A percentile compares a stretch with the other conserved stretches of the same genome.
Evolutionary conservation across 2,329 filamentous ascomycete species (phyloP).

Genomic region (Calcarisporium arbuscula): DNA sequence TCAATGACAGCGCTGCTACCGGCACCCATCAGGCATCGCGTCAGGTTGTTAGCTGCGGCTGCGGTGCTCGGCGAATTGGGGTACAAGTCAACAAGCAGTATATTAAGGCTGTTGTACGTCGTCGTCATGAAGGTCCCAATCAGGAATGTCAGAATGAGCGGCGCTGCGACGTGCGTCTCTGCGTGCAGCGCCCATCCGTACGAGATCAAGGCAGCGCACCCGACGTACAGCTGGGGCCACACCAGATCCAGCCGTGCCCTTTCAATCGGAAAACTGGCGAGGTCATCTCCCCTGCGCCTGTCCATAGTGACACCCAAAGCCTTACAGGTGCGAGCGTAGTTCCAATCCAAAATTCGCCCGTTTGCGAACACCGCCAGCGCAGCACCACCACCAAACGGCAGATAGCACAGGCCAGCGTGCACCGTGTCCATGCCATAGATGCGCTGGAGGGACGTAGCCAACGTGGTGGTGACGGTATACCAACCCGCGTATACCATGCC

Average conservation of each 20-base stretch:
- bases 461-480: too few species aligned
- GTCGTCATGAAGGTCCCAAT: constrained; percentile 4
- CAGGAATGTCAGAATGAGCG: constrained; percentile 4
- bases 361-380: constrained; percentile 1
- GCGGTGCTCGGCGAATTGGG: constrained; percentile 2
- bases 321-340: constrained; percentile 1
- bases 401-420: constrained; percentile 3
- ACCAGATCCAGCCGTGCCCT: constrained; percentile 1
- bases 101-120: constrained; percentile 7
- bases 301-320: constrained; percentile 2
- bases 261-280: constrained; percentile 2
- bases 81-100: constrained; percentile 5
- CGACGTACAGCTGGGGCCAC: constrained; percentile 4
- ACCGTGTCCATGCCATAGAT: too few species aligned
- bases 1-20: constrained; percentile 1
- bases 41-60: constrained; percentile 2
- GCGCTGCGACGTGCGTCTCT: constrained; percentile 1
- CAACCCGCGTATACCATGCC: too few species aligned
- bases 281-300: constrained; percentile 3
- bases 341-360: constrained; percentile 4
- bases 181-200: constrained; percentile 3
- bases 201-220: neutral
- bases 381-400: constrained; percentile 4
- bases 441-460: too few species aligned
- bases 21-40: constrained; percentile 3